Evolutionary conservation across 108 stramenopile species (phyloP).

Genomic region (Epithemia pelagica): DNA sequence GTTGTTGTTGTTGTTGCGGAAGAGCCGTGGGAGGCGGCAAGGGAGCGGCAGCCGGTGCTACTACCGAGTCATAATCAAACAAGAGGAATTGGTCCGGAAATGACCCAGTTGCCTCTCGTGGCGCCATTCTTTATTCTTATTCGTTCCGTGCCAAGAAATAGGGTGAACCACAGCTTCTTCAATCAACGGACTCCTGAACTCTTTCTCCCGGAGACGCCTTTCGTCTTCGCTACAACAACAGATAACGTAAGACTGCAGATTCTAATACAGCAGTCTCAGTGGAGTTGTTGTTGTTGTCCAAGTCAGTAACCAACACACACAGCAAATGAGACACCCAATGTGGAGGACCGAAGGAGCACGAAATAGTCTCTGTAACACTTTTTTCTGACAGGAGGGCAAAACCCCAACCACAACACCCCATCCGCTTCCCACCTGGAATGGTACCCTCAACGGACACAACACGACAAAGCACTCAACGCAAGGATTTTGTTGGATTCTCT

Average conservation of each 20-base stretch:
- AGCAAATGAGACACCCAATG: too few relatives aligned
- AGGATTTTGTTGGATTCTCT: neutral
- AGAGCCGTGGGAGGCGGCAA: neutral
- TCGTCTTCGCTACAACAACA: too few relatives aligned
- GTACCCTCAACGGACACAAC: neutral
- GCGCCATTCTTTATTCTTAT: conserved; percentile 45
- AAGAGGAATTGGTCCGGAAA: conserved; percentile 68
- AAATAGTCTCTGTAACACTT: neutral
- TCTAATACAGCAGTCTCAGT: too few relatives aligned
- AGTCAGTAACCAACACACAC: too few relatives aligned
- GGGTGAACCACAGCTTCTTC: neutral
- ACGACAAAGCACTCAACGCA: neutral
- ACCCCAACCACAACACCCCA: neutral
- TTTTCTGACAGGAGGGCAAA: neutral
- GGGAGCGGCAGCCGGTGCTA: neutral
- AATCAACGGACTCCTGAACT: too few relatives aligned
- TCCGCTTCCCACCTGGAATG: too few relatives aligned
- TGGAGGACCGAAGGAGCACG: too few relatives aligned
- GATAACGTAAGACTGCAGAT: too few relatives aligned
- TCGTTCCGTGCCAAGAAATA: neutral
- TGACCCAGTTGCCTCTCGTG: conserved; percentile 65
- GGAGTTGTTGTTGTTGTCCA: too few relatives aligned
- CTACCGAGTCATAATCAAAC: conserved; percentile 54
- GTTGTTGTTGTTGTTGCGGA: neutral
- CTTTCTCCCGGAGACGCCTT: too few relatives aligned